Evolutionary conservation across 1,284 basidiomycete species (phyloP).

Genomic region (Cutaneotrichosporon spelunceum): DNA sequence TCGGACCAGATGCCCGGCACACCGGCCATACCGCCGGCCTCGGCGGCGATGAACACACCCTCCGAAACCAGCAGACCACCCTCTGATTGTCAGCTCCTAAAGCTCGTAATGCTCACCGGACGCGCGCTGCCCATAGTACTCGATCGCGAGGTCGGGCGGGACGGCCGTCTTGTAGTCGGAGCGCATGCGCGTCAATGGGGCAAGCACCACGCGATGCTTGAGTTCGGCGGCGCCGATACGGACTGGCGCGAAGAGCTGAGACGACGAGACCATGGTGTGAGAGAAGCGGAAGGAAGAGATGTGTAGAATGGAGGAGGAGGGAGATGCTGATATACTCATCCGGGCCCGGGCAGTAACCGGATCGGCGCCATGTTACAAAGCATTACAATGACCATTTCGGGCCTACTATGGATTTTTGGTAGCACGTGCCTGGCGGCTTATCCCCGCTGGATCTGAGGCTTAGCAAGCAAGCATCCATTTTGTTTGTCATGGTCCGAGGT

Average conservation of each 20-base stretch:
- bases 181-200: slow-evolving; percentile 47
- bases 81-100: slow-evolving; percentile 13
- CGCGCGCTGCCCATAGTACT: slow-evolving; percentile 50
- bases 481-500: too few species aligned
- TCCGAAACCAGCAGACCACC: slow-evolving; percentile 46
- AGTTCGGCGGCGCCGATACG: slow-evolving; percentile 33
- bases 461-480: too few species aligned
- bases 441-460: too few species aligned
- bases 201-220: slow-evolving; percentile 47
- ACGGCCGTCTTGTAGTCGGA: slow-evolving; percentile 19
- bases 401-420: too few species aligned
- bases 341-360: too few species aligned
- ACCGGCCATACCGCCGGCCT: slow-evolving; percentile 29
- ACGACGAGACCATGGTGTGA: too few species aligned
- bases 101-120: slow-evolving; percentile 19
- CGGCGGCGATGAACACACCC: slow-evolving; percentile 33
- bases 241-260: slow-evolving; percentile 21
- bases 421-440: too few species aligned
- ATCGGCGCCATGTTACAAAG: too few species aligned
- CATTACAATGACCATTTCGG: too few species aligned
- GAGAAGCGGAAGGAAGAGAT: too few species aligned
- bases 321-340: too few species aligned
- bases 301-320: too few species aligned
- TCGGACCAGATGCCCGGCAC: slow-evolving; percentile 36
- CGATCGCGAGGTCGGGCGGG: slow-evolving; percentile 33